Base-by-base conservation (phyloP, 108 stramenopile genomes). In the Bacterosira constricta region DNA sequence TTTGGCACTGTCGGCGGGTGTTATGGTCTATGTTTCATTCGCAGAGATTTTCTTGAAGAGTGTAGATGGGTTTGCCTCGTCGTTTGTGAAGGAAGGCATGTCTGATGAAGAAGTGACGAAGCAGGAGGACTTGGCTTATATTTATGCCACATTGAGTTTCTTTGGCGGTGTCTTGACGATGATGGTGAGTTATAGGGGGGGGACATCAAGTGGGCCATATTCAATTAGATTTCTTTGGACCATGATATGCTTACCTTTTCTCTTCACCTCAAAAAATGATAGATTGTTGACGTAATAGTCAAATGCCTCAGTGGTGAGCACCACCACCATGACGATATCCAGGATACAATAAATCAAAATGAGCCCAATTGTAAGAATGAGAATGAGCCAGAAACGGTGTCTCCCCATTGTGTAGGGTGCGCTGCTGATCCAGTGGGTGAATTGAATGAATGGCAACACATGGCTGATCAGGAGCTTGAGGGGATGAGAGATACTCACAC, bases 11-110 rank as follows among this genome's bases (percentile, higher is more conserved):
- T 77, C 93, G 12, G 87, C 87, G 9, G 86, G 86, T 0, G 95
- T 96, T 6, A 96, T 96, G 95, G 67, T 88, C 0, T 94, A 91
- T 73, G 88, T 96, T 2, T 86, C 86, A 5, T 81, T 96, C 51
- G 76, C 84, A 7, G 93, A 94, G 44, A 94, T 96, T 35, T 90
- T 92, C 52, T 53, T 30, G 5, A 90, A 94, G 80, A 69, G 87
- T 15, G 47, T 71, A 13, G 29, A 26, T 3, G 85, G 39, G 2
- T 89, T 93, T 21, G 32, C 0, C 1, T 15, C 36, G 4, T 56
- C 55, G 36, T 34, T 56, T 31, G 34, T 56, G 20, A 36, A 29
- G n/a, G 55, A 56, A 3, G 55, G 21, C 10, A 56, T 56, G 55
- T 36, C 55, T 18, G 55, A 56, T 52, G 63, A 39, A n/a, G 59